phyloP scores from a whole-genome alignment of 208 protist species.

The Leishmania tropica region DNA sequence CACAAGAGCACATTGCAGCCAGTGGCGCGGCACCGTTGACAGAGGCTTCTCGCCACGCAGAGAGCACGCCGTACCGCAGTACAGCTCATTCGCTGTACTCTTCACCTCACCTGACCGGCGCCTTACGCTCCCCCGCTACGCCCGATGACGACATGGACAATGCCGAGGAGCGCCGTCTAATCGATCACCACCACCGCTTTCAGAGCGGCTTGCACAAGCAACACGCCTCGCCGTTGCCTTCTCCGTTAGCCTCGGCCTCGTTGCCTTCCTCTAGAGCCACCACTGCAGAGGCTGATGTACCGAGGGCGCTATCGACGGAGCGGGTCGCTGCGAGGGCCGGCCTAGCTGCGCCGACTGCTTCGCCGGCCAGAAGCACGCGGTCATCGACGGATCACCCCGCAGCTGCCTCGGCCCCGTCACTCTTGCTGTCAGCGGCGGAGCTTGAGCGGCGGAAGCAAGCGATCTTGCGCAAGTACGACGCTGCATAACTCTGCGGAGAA shows the following conservation, averaged over 20 bases:
- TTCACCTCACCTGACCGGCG: conserved; percentile 5
- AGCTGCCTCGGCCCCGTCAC: conserved; percentile 6
- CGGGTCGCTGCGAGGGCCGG: too few species aligned
- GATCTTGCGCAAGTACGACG: conserved; percentile 85
- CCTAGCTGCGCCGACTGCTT: not conserved
- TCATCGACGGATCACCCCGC: not conserved
- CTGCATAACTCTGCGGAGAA: not conserved
- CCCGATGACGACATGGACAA: not conserved
- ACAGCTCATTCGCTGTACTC: not conserved
- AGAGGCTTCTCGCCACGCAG: not conserved
- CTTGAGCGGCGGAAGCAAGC: conserved; percentile 93
- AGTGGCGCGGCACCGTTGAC: not conserved
- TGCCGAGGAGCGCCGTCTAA: not conserved
- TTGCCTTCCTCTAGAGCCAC: not conserved
- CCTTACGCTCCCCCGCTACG: conserved; percentile 13
- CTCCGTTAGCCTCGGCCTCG: not conserved
- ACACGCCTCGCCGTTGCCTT: not conserved
- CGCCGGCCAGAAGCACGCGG: not conserved
- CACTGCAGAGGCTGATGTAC: not conserved
- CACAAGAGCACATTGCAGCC: not conserved
- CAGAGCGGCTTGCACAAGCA: not conserved
- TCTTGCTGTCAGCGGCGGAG: conserved; percentile 55
- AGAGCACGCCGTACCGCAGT: not conserved
- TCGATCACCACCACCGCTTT: not conserved
- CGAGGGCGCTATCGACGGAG: not conserved